A percentile compares a stretch with the other conserved stretches of the same genome.
Evolutionary conservation across 1,284 basidiomycete species (phyloP).

Genomic region (Ceratobasidium papillatum): DNA sequence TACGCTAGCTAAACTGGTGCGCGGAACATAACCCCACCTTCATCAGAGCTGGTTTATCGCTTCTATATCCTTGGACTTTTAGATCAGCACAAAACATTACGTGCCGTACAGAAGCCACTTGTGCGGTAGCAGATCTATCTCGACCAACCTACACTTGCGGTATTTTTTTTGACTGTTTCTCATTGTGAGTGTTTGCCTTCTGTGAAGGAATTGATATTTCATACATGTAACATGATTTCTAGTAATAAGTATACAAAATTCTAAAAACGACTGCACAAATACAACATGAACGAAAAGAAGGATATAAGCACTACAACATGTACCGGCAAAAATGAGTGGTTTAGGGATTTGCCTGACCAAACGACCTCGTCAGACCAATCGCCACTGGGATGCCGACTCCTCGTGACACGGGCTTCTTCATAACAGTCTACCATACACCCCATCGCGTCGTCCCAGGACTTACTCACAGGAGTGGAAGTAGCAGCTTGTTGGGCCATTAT

Average conservation of each 20-base stretch:
- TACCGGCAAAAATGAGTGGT: background rate
- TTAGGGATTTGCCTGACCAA: background rate
- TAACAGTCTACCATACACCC: constrained; percentile 61
- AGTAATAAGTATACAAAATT: background rate
- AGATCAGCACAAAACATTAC: too few relatives aligned
- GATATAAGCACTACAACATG: background rate
- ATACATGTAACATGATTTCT: background rate
- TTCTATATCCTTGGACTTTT: too few relatives aligned
- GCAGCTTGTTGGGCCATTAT: constrained; percentile 55
- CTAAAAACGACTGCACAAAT: background rate
- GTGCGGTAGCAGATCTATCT: too few relatives aligned
- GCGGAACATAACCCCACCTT: too few relatives aligned
- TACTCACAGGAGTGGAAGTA: constrained; percentile 54
- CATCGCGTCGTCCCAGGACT: constrained; percentile 64
- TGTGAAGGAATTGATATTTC: too few relatives aligned
- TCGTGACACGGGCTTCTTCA: constrained; percentile 49
- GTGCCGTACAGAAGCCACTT: too few relatives aligned
- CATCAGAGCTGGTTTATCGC: background rate
- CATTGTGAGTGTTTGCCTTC: too few relatives aligned
- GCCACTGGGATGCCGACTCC: background rate
- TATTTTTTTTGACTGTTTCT: too few relatives aligned
- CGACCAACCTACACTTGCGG: too few relatives aligned
- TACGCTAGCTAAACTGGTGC: too few relatives aligned
- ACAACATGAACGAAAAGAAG: constrained; percentile 9
- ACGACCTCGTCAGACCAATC: background rate